Evolutionary conservation across 2,329 filamentous ascomycete species (phyloP), one percentile per base, ranked within the genome.

Genomic region (Ophiostoma pallidulum): DNA sequence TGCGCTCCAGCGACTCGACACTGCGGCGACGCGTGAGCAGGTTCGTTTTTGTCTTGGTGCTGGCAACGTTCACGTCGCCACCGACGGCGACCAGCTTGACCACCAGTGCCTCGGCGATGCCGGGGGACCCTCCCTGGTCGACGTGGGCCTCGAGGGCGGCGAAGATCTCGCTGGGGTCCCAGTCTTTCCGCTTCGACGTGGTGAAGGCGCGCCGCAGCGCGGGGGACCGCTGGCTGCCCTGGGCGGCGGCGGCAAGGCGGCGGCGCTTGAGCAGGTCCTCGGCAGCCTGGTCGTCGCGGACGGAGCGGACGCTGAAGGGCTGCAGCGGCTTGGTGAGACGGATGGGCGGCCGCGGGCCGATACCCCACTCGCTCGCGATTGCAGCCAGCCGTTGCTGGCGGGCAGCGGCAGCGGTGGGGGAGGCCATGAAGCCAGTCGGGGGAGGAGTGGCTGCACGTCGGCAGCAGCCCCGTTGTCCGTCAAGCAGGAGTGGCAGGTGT

Each of bases 31-130:
- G 63, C 32, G 63, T 70, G 7, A 77, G 59, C 8, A 78, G 57
- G 36, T 67, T 66, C 2, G 68, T 66, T 45, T 71, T 74, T 48
- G 66, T 69, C 55, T 71, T 74, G 45, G 68, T 64, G 37, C 60
- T 63, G 28, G 66, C 58, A 13, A 72, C 65, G 45, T 74, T 72
- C 13, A 78, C 57, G 44, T 77, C 71, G 4, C 74, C 70, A 13
- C 76, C 76, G 1, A 66, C 68, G 1, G 64, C 59, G 31, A 66
- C 63, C 29, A 80, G 60, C 58, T 72, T 75, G 4, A 60, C 63
- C 26, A 79, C 68, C 20, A 80, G 64, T 0, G 72, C 72, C 56
- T 78, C 73, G n/a, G 73, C 75, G 4, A 79, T 70, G 8, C 71
- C 75, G 0, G 75, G 68, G 0, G 73, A 68, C 12, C 75, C 74